phyloP scores from a whole-genome alignment of 495 filamentous ascomycete genomes.

The Hypoxylon lenormandii region DNA sequence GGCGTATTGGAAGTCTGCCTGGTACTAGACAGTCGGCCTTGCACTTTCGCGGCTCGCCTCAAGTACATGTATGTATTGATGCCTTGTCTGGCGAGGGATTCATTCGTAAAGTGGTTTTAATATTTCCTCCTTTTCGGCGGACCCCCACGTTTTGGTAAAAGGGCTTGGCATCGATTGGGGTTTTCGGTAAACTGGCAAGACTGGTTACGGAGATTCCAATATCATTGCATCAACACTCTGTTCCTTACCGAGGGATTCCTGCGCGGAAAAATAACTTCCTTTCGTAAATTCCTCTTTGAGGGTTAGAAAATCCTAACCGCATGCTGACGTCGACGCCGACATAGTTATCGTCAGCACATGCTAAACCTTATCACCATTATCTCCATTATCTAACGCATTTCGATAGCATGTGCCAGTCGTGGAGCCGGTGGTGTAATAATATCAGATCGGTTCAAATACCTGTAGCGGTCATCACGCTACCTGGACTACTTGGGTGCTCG shows the following conservation, averaged over 20 bases:
- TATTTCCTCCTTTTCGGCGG: constrained; percentile 3
- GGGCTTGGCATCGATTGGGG: constrained; percentile 35
- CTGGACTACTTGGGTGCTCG: background rate
- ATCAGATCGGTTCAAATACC: background rate
- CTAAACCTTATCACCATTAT: constrained; percentile 32
- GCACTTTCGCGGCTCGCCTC: background rate
- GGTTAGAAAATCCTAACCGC: constrained; percentile 7
- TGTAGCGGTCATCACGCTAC: constrained; percentile 7
- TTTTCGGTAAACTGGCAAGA: constrained; percentile 39
- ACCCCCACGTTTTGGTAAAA: constrained; percentile 39
- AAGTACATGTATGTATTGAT: constrained; percentile 8
- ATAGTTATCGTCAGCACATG: constrained; percentile 35
- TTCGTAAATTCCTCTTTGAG: constrained; percentile 24
- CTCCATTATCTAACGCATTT: constrained; percentile 2
- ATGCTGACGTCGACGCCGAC: constrained; percentile 1
- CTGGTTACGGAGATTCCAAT: constrained; percentile 27
- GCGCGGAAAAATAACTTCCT: constrained; percentile 13
- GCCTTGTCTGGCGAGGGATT: constrained; percentile 28
- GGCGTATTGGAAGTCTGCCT: constrained; percentile 1
- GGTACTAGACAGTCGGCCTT: background rate
- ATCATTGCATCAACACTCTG: constrained; percentile 43
- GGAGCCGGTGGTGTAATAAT: constrained; percentile 13
- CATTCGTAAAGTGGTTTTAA: constrained; percentile 2
- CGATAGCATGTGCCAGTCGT: constrained; percentile 8
- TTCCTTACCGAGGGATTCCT: constrained; percentile 34